Evolutionary conservation across 495 filamentous ascomycete genomes (phyloP).

Genomic region (Penicillium egyptiacum): DNA sequence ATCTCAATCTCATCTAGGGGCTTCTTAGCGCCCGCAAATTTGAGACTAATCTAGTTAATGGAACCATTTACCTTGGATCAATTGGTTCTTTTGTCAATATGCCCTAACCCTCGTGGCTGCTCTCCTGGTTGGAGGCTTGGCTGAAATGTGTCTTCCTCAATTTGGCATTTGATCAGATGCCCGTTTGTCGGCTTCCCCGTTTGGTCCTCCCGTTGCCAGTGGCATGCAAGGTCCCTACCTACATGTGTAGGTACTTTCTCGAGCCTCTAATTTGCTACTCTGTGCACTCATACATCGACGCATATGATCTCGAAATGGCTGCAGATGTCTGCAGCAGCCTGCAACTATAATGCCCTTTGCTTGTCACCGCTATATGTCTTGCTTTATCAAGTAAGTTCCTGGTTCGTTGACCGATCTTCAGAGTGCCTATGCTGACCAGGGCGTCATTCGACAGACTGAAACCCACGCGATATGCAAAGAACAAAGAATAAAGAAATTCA

Average conservation of each 20-base stretch:
- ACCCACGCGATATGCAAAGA: background rate
- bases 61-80: too few species aligned
- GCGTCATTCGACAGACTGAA: background rate
- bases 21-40: constrained; percentile 4
- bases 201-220: constrained; percentile 23
- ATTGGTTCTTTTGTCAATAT: background rate
- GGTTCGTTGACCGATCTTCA: background rate
- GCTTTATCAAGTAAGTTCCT: background rate
- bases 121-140: background rate
- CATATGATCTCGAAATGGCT: background rate
- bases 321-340: background rate
- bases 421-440: background rate
- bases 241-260: too few species aligned
- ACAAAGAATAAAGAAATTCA: background rate
- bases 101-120: constrained; percentile 4
- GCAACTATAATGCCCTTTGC: background rate
- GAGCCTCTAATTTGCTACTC: constrained; percentile 2
- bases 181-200: constrained; percentile 24
- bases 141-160: constrained; percentile 4
- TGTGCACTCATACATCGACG: background rate
- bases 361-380: constrained; percentile 7
- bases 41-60: background rate
- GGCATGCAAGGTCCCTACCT: constrained; percentile 7
- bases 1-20: constrained; percentile 2
- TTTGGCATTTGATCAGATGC: constrained; percentile 22